phyloP scores from a whole-genome alignment of 805 yeast species.

The Brettanomyces bruxellensis region DNA sequence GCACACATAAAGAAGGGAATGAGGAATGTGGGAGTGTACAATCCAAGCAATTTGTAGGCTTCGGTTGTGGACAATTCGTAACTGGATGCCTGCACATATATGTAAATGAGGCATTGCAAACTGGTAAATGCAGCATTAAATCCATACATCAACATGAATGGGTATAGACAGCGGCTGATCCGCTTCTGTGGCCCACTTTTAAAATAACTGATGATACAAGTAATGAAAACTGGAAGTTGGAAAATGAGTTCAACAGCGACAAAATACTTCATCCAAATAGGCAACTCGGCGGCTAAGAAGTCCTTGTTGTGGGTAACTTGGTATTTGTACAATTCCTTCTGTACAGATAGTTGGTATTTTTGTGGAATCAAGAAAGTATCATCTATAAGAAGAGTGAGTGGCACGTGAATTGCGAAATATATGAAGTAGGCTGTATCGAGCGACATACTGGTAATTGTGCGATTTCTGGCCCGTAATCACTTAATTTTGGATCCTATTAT shows the following conservation, averaged over 20 bases:
- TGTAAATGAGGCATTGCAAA: conserved; percentile 54
- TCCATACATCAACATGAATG: conserved; percentile 53
- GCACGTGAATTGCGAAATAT: conserved; percentile 50
- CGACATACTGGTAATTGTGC: conserved; percentile 2
- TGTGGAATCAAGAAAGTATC: conserved; percentile 60
- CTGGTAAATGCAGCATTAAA: conserved; percentile 81
- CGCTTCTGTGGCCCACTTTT: conserved; percentile 4
- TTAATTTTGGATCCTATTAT: not conserved
- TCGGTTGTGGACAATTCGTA: conserved; percentile 32
- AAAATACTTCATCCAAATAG: conserved; percentile 61
- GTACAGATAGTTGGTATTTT: conserved; percentile 36
- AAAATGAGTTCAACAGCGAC: conserved; percentile 63
- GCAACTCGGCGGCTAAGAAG: conserved; percentile 44
- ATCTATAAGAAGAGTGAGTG: conserved; percentile 70
- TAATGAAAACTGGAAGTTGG: conserved; percentile 73
- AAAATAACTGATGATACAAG: conserved; percentile 27
- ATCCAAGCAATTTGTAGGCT: conserved; percentile 32
- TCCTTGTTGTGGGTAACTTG: conserved; percentile 67
- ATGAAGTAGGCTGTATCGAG: conserved; percentile 18
- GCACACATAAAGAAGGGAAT: conserved; percentile 51
- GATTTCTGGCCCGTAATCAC: not conserved
- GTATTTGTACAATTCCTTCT: conserved; percentile 40
- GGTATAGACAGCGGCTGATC: conserved; percentile 15
- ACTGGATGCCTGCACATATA: conserved; percentile 27
- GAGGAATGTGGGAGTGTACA: conserved; percentile 65